These are phyloP conservation scores for Ceratobasidium sp. DNA, from an alignment of 1,284 basidiomycete species.

Conservation along the genomic window DNA sequence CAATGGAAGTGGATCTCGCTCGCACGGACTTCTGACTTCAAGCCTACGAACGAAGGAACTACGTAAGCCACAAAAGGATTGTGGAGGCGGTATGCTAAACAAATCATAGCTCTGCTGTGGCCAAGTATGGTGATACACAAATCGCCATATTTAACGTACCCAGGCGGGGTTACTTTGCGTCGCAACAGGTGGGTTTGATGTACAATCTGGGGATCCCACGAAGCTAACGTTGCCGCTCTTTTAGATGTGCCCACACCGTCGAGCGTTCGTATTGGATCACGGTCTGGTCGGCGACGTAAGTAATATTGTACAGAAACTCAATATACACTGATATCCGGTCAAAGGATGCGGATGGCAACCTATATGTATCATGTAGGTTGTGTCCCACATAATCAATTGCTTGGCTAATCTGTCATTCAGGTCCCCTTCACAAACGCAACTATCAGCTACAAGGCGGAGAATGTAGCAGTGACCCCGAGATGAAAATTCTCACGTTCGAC, in stretches of 20 bases:
- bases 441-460: constrained; percentile 71
- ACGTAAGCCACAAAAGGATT: constrained; percentile 58
- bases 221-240: background rate
- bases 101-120: constrained; percentile 62
- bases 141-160: constrained; percentile 76
- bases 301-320: constrained; percentile 48
- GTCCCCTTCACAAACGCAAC: constrained; percentile 81
- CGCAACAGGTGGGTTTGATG: constrained; percentile 68
- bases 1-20: constrained; percentile 74
- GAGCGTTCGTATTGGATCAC: constrained; percentile 80
- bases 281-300: constrained; percentile 62
- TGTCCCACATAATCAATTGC: constrained; percentile 27
- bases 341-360: constrained; percentile 63
- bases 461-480: constrained; percentile 74
- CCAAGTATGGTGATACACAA: constrained; percentile 80
- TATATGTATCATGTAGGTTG: constrained; percentile 63
- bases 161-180: constrained; percentile 71
- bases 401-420: constrained; percentile 52
- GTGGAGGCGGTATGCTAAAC: background rate
- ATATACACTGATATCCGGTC: constrained; percentile 61
- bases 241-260: constrained; percentile 71
- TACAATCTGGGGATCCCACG: background rate
- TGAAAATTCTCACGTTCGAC: constrained; percentile 76
- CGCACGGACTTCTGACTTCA: constrained; percentile 67
- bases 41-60: constrained; percentile 64